Base-by-base conservation (phyloP, 176 grass and related monocot species). In the Carex kokanica region DNA sequence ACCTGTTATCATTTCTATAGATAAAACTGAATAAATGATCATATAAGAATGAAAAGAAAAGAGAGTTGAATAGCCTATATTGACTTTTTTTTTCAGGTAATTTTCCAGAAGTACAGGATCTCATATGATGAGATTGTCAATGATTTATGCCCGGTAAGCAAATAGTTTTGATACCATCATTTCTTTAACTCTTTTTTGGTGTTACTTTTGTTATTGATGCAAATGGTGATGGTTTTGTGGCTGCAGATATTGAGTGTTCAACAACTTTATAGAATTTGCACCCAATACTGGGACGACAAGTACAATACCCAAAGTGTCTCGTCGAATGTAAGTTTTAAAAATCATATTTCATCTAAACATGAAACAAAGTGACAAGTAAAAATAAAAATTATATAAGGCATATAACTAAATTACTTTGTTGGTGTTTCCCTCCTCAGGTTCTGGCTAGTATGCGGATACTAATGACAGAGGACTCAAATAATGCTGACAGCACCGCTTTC, bases 71-170 rank as follows among this genome's bases (percentile, higher is more conserved):
- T 54, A 77, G 14, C 23, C 5, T 77, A 32, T 77, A 32, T 78
- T 64, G 78, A 82, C 40, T 74, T 3, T 18, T 82, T n/a, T 61
- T 70, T 93, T 71, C 88, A 97, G 94, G 92, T 97, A 84, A 97
- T 97, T 89, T 97, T 97, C 84, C 94, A 94, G 70, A 97, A 97
- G 79, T 94, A 92, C 85, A 92, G 94, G 81, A 97, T 97, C 79
- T 97, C 92, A 59, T 97, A 97, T 79, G 94, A 97, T 85, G 94
- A 97, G 83, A 97, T 97, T 69, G 92, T 94, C 59, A 79, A 94
- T 81, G 94, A 97, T 63, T 85, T 97, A 57, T 97, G 94, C 57
- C 92, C 94, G 78, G 94, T 97, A 97, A 91, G 81, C 81, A 60
- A 58, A 51, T 71, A 31, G 6, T 82, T 74, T 0, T 9, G 21